Evolutionary conservation across 805 yeast genomes (phyloP).

Genomic region (Candida endomychidarum): DNA sequence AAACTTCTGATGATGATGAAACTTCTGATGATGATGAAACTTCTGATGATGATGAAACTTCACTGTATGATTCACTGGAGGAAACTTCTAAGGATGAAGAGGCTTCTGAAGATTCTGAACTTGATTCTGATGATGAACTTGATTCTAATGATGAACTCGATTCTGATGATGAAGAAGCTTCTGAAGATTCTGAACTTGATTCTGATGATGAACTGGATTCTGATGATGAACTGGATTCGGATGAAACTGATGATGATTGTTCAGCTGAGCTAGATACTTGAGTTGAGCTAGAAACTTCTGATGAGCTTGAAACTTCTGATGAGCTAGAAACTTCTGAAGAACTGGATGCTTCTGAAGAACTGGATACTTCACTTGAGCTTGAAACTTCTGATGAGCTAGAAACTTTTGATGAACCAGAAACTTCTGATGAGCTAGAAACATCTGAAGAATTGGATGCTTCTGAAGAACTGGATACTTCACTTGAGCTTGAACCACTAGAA

Average conservation of each 20-base stretch:
- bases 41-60: background rate
- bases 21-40: background rate
- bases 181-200: constrained; percentile 3
- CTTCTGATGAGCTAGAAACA: background rate
- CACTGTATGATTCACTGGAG: background rate
- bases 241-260: background rate
- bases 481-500: background rate
- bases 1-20: background rate
- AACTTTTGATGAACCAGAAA: background rate
- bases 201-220: constrained; percentile 2
- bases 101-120: constrained; percentile 2
- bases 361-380: constrained; percentile 8
- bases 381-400: background rate
- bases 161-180: constrained; percentile 4
- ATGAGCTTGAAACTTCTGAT: background rate
- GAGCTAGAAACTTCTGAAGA: constrained; percentile 2
- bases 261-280: background rate
- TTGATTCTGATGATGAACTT: constrained; percentile 1
- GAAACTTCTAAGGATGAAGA: background rate
- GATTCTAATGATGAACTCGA: constrained; percentile 1
- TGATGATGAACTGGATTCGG: constrained; percentile 2
- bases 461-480: constrained; percentile 8
- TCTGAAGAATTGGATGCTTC: constrained; percentile 91
- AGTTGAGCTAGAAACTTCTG: constrained; percentile 3
- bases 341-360: constrained; percentile 1